phyloP scores from a whole-genome alignment of 345 rosid species.

The Citrus mangshanensis region DNA sequence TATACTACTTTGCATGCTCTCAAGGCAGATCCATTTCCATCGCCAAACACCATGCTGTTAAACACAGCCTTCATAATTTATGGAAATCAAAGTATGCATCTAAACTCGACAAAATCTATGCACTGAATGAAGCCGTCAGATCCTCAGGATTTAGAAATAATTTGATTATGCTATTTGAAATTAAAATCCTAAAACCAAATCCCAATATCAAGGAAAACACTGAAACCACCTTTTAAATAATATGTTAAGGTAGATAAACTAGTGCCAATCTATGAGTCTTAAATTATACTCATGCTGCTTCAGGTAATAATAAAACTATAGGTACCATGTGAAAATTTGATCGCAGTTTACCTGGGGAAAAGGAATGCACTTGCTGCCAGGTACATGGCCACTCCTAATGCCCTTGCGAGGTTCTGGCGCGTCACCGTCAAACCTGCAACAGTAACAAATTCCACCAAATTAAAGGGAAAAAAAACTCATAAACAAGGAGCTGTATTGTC shows the following conservation, averaged over 20 bases:
- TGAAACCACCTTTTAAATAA: neutral
- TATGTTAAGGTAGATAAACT: neutral
- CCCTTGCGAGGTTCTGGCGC: constrained; percentile 96
- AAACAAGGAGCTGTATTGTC: neutral
- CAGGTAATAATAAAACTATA: neutral
- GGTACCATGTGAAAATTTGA: neutral
- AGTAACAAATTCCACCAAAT: neutral
- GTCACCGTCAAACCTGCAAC: constrained; percentile 81
- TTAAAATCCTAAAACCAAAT: neutral
- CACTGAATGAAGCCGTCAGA: neutral
- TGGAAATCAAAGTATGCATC: neutral
- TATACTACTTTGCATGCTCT: too few relatives aligned
- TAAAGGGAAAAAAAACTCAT: neutral
- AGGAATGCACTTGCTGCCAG: constrained; percentile 94
- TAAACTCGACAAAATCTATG: neutral
- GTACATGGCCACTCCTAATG: constrained; percentile 89
- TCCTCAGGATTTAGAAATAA: neutral
- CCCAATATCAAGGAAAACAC: neutral
- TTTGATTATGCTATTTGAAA: neutral
- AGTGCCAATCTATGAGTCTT: neutral
- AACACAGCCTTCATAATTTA: neutral
- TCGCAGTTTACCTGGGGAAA: constrained; percentile 54
- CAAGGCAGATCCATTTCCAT: neutral
- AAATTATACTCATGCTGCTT: neutral
- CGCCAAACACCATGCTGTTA: neutral